Percentiles rank a stretch among this genome's conserved stretches.
Evolutionary conservation across 257 asterid species (phyloP).

Genomic region (Leptodermis oblonga): DNA sequence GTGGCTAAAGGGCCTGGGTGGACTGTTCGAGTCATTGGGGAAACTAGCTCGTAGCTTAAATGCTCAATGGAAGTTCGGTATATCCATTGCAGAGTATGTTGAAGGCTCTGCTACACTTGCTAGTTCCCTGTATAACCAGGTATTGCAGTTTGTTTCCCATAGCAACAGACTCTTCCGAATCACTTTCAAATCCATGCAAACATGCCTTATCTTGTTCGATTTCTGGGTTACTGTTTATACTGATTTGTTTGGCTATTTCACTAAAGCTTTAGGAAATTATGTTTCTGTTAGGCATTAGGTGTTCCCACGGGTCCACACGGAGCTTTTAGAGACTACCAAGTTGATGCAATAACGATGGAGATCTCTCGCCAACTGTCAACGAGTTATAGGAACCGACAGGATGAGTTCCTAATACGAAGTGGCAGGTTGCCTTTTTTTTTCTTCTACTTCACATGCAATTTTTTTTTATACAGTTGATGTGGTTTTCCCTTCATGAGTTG

Average conservation of each 20-base stretch:
- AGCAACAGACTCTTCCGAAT: constrained; percentile 1
- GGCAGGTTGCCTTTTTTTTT: constrained; percentile 58
- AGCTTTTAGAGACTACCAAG: constrained; percentile 96
- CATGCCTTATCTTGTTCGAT: neutral
- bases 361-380: constrained; percentile 53
- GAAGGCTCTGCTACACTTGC: constrained; percentile 90
- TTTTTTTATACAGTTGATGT: neutral
- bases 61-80: constrained; percentile 72
- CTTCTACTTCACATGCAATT: neutral
- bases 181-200: neutral
- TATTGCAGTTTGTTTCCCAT: constrained; percentile 23
- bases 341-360: constrained; percentile 90
- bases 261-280: constrained; percentile 1
- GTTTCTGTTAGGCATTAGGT: constrained; percentile 70
- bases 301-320: constrained; percentile 98
- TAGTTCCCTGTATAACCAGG: constrained; percentile 90
- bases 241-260: neutral
- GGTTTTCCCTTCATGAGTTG: neutral
- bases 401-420: constrained; percentile 56
- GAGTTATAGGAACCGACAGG: constrained; percentile 37
- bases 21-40: constrained; percentile 52
- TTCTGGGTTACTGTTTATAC: neutral
- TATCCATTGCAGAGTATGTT: constrained; percentile 71
- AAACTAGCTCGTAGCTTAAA: constrained; percentile 66
- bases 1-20: constrained; percentile 70